Conservation (phyloP, 164 flowering plant species). For the Houttuynia cordata region DNA sequence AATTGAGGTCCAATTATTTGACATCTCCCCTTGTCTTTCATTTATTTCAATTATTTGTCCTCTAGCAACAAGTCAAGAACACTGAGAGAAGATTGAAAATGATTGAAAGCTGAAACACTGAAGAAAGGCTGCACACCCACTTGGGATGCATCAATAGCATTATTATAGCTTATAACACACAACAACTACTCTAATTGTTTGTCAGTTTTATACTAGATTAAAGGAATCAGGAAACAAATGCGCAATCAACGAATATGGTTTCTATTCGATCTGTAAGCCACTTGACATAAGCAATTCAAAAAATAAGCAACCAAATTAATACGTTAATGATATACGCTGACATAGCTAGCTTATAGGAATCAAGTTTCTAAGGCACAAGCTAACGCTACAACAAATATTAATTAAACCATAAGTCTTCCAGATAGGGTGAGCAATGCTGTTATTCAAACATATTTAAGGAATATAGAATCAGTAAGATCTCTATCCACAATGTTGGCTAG, state of each 20-base stretch:
- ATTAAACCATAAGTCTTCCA: too few relatives aligned
- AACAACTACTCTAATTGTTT: too few relatives aligned
- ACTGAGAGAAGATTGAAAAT: neutral
- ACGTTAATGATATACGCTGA: neutral
- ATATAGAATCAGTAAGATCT: too few relatives aligned
- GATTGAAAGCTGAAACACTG: neutral
- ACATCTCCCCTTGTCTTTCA: neutral
- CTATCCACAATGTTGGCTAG: too few relatives aligned
- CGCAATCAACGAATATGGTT: too few relatives aligned
- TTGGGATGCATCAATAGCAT: neutral
- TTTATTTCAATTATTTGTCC: neutral
- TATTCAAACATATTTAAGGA: too few relatives aligned
- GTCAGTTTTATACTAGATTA: too few relatives aligned
- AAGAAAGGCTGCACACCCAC: neutral
- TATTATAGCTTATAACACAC: too few relatives aligned
- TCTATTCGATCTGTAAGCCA: neutral
- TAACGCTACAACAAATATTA: too few relatives aligned
- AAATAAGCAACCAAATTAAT: neutral
- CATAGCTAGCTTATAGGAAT: too few relatives aligned
- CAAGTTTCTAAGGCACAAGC: too few relatives aligned
- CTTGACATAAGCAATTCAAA: neutral
- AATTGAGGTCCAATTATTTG: neutral
- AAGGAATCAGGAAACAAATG: neutral
- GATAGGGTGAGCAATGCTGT: too few relatives aligned
- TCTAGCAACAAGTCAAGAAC: neutral